phyloP scores from a whole-genome alignment of 2,329 filamentous ascomycete species.

The Sarocladium kiliense region DNA sequence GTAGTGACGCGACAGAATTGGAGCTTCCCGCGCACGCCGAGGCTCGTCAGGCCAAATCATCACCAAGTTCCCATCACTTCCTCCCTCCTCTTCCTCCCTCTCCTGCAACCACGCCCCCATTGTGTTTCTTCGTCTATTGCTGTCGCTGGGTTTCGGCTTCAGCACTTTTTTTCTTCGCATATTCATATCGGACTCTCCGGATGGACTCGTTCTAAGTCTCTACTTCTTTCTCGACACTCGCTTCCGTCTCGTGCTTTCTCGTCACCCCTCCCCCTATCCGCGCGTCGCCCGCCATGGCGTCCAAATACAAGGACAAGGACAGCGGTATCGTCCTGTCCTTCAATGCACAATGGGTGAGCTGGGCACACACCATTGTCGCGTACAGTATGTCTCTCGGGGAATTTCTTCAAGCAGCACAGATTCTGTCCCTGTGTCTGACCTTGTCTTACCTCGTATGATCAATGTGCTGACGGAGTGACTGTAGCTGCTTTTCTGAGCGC shows the following conservation, averaged over 20 bases:
- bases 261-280: constrained; percentile 13
- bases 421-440: constrained; percentile 10
- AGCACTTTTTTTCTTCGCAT: neutral
- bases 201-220: constrained; percentile 4
- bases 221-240: constrained; percentile 1
- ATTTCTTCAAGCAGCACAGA: neutral
- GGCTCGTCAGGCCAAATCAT: constrained; percentile 11
- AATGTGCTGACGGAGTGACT: neutral
- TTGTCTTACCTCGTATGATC: neutral
- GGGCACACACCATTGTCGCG: constrained; percentile 76
- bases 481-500: constrained; percentile 81
- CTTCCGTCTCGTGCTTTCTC: constrained; percentile 23
- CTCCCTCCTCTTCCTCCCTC: constrained; percentile 15
- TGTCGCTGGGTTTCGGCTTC: constrained; percentile 2
- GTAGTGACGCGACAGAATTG: neutral
- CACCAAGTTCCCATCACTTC: constrained; percentile 1
- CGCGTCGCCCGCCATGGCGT: constrained; percentile 23
- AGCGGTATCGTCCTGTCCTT: constrained; percentile 57
- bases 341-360: constrained; percentile 87
- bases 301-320: constrained; percentile 61
- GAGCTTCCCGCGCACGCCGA: constrained; percentile 10
- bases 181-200: neutral
- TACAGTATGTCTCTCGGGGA: constrained; percentile 55
- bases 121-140: neutral
- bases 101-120: neutral